Conservation (phyloP, 2,329 filamentous ascomycete genomes). For the Dendrostoma leiphaemia region DNA sequence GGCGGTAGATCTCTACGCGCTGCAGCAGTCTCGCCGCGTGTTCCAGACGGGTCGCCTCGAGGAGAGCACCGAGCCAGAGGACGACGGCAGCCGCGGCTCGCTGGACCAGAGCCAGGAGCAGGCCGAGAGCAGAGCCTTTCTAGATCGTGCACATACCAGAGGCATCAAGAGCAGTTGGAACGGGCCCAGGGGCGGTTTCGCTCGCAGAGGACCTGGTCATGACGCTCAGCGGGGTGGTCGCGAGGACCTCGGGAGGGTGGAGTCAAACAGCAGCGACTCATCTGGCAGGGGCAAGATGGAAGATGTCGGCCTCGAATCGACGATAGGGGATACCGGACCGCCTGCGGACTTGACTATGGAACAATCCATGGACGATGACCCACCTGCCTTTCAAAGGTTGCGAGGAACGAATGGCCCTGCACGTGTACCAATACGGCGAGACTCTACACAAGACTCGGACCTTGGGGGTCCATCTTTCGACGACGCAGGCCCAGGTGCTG, state of each 20-base stretch:
- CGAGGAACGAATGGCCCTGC: constrained; percentile 36
- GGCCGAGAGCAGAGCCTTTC: constrained; percentile 40
- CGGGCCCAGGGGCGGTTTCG: constrained; percentile 46
- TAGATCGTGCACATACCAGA: constrained; percentile 44
- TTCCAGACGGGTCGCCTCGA: constrained; percentile 81
- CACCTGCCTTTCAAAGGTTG: constrained; percentile 64
- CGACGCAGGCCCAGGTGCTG: constrained; percentile 37
- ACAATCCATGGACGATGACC: constrained; percentile 48
- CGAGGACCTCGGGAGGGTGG: constrained; percentile 42
- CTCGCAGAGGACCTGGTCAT: constrained; percentile 23
- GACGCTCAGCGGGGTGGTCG: constrained; percentile 26
- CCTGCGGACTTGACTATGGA: constrained; percentile 60
- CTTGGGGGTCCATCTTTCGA: constrained; percentile 30
- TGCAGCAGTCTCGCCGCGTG: constrained; percentile 85
- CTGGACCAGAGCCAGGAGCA: constrained; percentile 54
- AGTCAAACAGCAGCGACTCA: constrained; percentile 28
- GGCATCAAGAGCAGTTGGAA: constrained; percentile 67
- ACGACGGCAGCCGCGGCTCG: constrained; percentile 60
- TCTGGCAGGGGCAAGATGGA: constrained; percentile 67
- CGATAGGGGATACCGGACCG: constrained; percentile 57
- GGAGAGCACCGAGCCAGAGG: constrained; percentile 81
- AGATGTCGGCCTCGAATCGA: constrained; percentile 78
- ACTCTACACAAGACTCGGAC: constrained; percentile 46
- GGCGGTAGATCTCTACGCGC: constrained; percentile 88
- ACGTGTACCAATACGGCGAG: constrained; percentile 39